A percentile compares a stretch with the other conserved stretches of the same genome.
Evolutionary conservation across 2,329 filamentous ascomycete genomes (phyloP).

Genomic region (Simplicillium aogashimaense): DNA sequence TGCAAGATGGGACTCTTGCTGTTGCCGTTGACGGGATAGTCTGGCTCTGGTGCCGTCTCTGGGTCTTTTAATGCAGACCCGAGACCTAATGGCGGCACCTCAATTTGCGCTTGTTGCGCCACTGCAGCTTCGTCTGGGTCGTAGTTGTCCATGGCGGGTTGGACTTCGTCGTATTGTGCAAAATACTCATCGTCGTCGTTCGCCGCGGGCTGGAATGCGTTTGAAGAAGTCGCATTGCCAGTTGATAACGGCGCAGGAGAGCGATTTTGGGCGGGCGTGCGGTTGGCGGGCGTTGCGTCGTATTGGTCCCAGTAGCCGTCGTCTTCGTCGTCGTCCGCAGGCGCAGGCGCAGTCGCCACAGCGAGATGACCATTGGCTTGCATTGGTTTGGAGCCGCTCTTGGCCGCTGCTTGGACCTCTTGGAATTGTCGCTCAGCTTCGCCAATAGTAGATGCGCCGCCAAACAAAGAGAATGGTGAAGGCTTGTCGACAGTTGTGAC

Average conservation of each 20-base stretch:
- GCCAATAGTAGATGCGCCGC: conserved; percentile 37
- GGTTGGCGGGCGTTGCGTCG: conserved; percentile 53
- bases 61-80: conserved; percentile 11
- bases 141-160: conserved; percentile 71
- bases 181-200: conserved; percentile 63
- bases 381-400: conserved; percentile 6
- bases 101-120: conserved; percentile 14
- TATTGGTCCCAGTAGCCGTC: conserved; percentile 76
- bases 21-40: neutral
- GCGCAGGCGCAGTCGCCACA: conserved; percentile 6
- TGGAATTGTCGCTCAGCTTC: conserved; percentile 52
- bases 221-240: conserved; percentile 14
- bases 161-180: conserved; percentile 66
- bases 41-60: conserved; percentile 10
- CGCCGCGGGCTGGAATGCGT: conserved; percentile 13
- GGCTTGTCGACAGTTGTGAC: conserved; percentile 50
- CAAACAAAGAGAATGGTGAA: conserved; percentile 44
- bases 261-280: conserved; percentile 50
- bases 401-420: conserved; percentile 17
- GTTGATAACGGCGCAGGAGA: conserved; percentile 47
- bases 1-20: conserved; percentile 28
- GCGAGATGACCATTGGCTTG: conserved; percentile 1
- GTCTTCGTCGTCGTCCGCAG: conserved; percentile 55
- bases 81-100: conserved; percentile 24
- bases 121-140: conserved; percentile 61